Percentiles rank a stretch among this genome's conserved stretches.
phyloP scores from a whole-genome alignment of 768 basidiomycete genomes.

The Phylloporus scabripes region DNA sequence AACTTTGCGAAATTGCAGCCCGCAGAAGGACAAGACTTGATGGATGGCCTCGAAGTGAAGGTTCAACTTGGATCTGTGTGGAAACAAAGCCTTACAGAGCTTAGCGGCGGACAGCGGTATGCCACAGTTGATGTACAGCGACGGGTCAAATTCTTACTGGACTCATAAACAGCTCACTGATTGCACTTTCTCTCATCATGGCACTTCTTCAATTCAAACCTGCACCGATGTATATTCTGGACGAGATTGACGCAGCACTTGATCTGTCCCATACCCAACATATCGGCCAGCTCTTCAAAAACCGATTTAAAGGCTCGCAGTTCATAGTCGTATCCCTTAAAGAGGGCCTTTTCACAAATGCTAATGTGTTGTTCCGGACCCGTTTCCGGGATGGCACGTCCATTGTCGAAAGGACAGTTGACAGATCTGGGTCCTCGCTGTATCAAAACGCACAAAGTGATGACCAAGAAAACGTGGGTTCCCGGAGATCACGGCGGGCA shows the following conservation, averaged over 20 bases:
- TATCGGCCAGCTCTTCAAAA: conserved; percentile 96
- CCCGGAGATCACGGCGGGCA: conserved; percentile 19
- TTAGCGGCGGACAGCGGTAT: conserved; percentile 95
- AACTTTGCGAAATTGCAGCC: conserved; percentile 95
- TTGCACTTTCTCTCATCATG: conserved; percentile 97
- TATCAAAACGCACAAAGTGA: conserved; percentile 24
- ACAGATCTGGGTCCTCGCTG: conserved; percentile 50
- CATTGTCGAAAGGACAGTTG: conserved; percentile 76
- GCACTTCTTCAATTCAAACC: conserved; percentile 98
- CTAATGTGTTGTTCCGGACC: conserved; percentile 91
- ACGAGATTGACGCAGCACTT: conserved; percentile 97
- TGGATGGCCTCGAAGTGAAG: conserved; percentile 95
- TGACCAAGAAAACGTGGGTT: conserved; percentile 8
- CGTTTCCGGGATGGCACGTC: conserved; percentile 93
- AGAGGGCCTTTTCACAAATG: conserved; percentile 96
- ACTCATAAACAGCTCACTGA: conserved; percentile 68
- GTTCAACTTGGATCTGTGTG: conserved; percentile 91
- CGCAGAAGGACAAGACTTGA: conserved; percentile 89
- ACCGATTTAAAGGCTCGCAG: conserved; percentile 94
- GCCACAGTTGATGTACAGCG: conserved; percentile 17
- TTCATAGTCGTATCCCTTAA: conserved; percentile 98
- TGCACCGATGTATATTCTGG: conserved; percentile 98
- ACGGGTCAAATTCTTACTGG: neutral
- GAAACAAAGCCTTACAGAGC: conserved; percentile 96
- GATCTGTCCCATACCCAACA: conserved; percentile 96